These are phyloP conservation scores for Cercospora canescens DNA, from an alignment of 2,329 filamentous ascomycete species.

Conservation along the genomic window DNA sequence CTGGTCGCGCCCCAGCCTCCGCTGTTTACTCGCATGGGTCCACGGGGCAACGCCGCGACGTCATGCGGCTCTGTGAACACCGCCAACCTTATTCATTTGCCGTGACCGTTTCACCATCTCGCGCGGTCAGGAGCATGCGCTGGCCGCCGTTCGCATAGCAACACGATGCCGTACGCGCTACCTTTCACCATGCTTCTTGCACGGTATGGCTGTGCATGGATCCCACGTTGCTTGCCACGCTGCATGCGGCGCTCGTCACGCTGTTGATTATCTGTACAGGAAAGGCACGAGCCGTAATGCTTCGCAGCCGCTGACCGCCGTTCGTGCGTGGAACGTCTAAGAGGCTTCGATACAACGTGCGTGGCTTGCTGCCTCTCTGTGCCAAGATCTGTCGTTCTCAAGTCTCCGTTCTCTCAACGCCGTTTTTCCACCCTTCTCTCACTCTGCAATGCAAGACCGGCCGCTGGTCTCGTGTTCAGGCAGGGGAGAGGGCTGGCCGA, in stretches of 20 bases:
- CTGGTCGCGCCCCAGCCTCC: neutral
- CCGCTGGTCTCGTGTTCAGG: neutral
- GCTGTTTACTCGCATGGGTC: neutral
- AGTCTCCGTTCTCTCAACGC: neutral
- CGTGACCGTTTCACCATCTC: neutral
- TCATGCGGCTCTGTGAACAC: slow-evolving; percentile 7
- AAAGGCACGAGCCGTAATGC: neutral
- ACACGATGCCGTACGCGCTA: neutral
- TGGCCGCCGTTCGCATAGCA: neutral
- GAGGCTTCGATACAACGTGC: neutral
- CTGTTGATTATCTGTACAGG: neutral
- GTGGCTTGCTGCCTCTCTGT: neutral
- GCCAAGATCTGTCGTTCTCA: neutral
- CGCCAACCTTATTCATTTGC: slow-evolving; percentile 7
- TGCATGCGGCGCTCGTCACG: neutral
- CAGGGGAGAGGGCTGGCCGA: neutral
- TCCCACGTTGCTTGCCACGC: neutral
- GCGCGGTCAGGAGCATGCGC: neutral
- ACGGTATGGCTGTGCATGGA: neutral
- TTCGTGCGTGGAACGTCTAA: neutral
- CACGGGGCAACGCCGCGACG: slow-evolving; percentile 6
- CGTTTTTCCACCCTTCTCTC: neutral
- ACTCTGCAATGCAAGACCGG: neutral
- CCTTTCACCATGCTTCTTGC: neutral
- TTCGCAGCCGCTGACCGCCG: neutral